A percentile compares a stretch with the other conserved stretches of the same genome.
phyloP scores from a whole-genome alignment of 2,329 filamentous ascomycete genomes.

The Penicillium vulpinum region DNA sequence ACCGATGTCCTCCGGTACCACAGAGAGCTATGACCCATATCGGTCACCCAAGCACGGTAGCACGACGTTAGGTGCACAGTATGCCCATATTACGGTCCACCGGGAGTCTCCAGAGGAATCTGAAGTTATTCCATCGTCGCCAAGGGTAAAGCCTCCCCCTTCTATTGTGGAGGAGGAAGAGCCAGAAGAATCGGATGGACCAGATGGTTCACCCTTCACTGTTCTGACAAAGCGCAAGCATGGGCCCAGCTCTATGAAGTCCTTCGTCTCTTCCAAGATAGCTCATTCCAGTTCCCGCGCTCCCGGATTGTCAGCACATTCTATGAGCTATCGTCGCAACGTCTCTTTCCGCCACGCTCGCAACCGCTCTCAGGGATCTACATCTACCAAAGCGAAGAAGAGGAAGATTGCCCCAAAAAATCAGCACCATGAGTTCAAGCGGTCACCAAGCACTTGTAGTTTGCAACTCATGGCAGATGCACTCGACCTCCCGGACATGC shows the following conservation, averaged over 20 bases:
- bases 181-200: slow-evolving; percentile 13
- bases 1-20: slow-evolving; percentile 43
- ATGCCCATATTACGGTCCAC: slow-evolving; percentile 69
- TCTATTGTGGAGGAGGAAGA: slow-evolving; percentile 26
- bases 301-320: slow-evolving; percentile 39
- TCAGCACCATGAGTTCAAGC: slow-evolving; percentile 26
- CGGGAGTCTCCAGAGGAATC: slow-evolving; percentile 40
- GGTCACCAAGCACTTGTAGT: slow-evolving; percentile 28
- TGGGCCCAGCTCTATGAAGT: slow-evolving; percentile 37
- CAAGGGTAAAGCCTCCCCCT: slow-evolving; percentile 17
- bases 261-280: slow-evolving; percentile 46
- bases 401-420: slow-evolving; percentile 16
- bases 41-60: slow-evolving; percentile 64
- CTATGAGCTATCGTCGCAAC: slow-evolving; percentile 59
- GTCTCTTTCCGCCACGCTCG: slow-evolving; percentile 64
- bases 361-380: slow-evolving; percentile 36
- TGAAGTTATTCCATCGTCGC: neutral
- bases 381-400: slow-evolving; percentile 23
- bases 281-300: slow-evolving; percentile 51
- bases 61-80: slow-evolving; percentile 54
- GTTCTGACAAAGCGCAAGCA: slow-evolving; percentile 34
- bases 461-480: slow-evolving; percentile 25
- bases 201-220: slow-evolving; percentile 32
- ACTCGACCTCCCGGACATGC: slow-evolving; percentile 24
- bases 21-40: slow-evolving; percentile 81